A percentile compares a stretch with the other conserved stretches of the same genome.
These are phyloP conservation scores for Vitis hybrid DNA, from an alignment of 177 flowering plant species.

Conservation along the genomic window DNA sequence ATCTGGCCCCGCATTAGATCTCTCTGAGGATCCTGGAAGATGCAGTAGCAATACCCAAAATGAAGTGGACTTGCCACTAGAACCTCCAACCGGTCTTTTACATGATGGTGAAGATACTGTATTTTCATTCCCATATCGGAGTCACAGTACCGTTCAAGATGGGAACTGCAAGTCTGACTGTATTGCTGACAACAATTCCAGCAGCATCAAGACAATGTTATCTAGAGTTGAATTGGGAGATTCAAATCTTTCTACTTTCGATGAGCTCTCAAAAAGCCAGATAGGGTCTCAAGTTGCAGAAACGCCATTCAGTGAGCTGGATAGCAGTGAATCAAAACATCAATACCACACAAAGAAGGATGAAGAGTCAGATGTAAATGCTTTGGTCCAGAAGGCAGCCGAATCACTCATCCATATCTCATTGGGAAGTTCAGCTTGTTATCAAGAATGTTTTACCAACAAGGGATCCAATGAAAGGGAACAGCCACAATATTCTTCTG, in stretches of 20 bases:
- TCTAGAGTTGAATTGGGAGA: conserved; percentile 14
- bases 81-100: conserved; percentile 3
- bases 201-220: conserved; percentile 18
- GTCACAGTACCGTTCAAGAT: conserved; percentile 16
- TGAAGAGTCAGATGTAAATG: conserved; percentile 28
- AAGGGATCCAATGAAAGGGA: conserved; percentile 18
- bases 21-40: conserved; percentile 9
- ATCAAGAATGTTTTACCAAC: conserved; percentile 13
- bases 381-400: conserved; percentile 40
- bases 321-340: conserved; percentile 9
- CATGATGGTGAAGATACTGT: conserved; percentile 19
- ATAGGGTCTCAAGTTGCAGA: conserved; percentile 20
- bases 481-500: conserved; percentile 47
- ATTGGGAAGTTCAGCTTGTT: conserved; percentile 11
- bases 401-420: conserved; percentile 42
- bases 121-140: conserved; percentile 15
- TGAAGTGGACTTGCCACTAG: conserved; percentile 4
- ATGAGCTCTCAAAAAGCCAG: conserved; percentile 14
- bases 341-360: conserved; percentile 12
- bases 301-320: conserved; percentile 17
- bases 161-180: conserved; percentile 17
- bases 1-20: conserved; percentile 7
- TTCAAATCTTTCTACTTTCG: conserved; percentile 9
- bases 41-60: not conserved
- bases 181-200: conserved; percentile 21